Conservation (phyloP, 1,284 basidiomycete genomes). For the Phellinidium pouzarii region DNA sequence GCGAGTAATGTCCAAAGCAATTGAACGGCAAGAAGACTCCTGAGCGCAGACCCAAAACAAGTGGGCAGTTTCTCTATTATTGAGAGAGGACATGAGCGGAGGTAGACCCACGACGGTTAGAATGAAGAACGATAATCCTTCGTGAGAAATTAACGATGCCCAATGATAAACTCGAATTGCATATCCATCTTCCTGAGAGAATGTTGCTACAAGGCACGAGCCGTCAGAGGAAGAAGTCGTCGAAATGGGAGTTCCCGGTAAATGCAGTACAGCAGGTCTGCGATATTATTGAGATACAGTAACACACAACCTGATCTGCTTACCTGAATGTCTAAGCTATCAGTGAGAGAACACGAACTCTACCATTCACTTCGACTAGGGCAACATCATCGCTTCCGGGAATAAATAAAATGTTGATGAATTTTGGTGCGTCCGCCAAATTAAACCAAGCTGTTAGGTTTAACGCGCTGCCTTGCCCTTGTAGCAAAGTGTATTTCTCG, state of each 20-base stretch:
- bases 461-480: conserved; percentile 33
- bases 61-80: conserved; percentile 35
- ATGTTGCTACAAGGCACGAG: conserved; percentile 39
- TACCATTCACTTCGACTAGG: conserved; percentile 36
- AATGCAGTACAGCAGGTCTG: conserved; percentile 42
- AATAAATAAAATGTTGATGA: conserved; percentile 35
- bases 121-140: conserved; percentile 35
- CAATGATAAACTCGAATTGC: conserved; percentile 42
- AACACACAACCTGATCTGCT: conserved; percentile 4
- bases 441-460: conserved; percentile 41
- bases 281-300: background rate
- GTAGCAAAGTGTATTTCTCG: conserved; percentile 33
- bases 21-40: conserved; percentile 31
- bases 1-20: conserved; percentile 44
- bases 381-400: conserved; percentile 43
- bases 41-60: conserved; percentile 34
- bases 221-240: conserved; percentile 46
- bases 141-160: conserved; percentile 45
- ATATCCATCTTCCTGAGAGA: conserved; percentile 20
- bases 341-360: conserved; percentile 43
- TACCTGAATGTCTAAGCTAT: conserved; percentile 46
- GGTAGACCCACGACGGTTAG: conserved; percentile 24
- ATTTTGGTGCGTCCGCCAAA: conserved; percentile 20
- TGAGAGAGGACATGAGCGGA: conserved; percentile 39
- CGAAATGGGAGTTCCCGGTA: conserved; percentile 29